Conservation (phyloP, 208 protist genomes). For the Trypanosoma cruzi region DNA sequence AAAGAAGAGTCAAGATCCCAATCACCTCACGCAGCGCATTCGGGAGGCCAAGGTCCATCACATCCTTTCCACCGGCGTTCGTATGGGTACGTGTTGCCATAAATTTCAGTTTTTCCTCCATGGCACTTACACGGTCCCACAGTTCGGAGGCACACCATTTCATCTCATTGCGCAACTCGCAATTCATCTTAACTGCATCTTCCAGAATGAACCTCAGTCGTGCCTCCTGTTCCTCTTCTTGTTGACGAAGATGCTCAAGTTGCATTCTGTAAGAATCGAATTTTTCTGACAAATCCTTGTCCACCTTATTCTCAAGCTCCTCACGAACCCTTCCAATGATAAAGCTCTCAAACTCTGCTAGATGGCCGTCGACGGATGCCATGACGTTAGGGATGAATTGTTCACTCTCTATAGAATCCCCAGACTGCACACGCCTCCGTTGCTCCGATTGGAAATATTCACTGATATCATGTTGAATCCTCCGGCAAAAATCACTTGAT, state of each 20-base stretch:
- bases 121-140: neutral
- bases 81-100: too few species aligned
- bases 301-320: constrained; percentile 7
- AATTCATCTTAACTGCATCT: constrained; percentile 32
- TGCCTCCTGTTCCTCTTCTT: constrained; percentile 34
- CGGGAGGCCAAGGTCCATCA: neutral
- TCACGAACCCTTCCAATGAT: constrained; percentile 41
- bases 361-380: constrained; percentile 20
- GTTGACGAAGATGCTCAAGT: constrained; percentile 25
- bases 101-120: constrained; percentile 9
- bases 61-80: neutral
- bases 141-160: constrained; percentile 22
- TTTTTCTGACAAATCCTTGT: neutral
- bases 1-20: constrained; percentile 30
- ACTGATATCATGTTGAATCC: constrained; percentile 25
- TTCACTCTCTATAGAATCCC: neutral
- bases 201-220: constrained; percentile 45
- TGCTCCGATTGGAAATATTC: constrained; percentile 23
- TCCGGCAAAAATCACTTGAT: constrained; percentile 26
- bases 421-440: neutral
- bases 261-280: neutral
- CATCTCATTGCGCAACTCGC: constrained; percentile 30
- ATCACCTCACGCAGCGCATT: constrained; percentile 33
- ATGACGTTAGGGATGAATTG: neutral
- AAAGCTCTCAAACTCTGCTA: constrained; percentile 42